phyloP scores from a whole-genome alignment of 2,329 filamentous ascomycete species.

The Tolypocladium nubicola region DNA sequence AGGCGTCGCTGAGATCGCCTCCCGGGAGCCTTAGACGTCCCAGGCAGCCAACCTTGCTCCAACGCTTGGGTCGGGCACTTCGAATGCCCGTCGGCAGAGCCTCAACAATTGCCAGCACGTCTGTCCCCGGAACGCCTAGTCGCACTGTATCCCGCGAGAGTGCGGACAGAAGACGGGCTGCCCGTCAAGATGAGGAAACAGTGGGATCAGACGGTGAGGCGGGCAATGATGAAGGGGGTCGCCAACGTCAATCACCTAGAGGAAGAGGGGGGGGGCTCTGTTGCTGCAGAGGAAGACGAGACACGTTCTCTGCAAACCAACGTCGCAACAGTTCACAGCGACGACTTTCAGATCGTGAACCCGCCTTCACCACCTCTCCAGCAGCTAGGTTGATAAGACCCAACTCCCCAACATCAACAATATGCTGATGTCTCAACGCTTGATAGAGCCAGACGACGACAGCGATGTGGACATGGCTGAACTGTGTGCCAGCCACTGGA shows the following conservation, averaged over 20 bases:
- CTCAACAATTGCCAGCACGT: slow-evolving; percentile 23
- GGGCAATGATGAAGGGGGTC: background rate
- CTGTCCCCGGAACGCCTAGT: slow-evolving; percentile 7
- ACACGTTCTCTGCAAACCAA: slow-evolving; percentile 14
- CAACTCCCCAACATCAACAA: background rate
- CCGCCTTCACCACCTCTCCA: background rate
- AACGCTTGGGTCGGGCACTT: slow-evolving; percentile 15
- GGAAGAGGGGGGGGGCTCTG: background rate
- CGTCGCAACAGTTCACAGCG: slow-evolving; percentile 24
- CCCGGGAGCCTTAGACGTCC: background rate
- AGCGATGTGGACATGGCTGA: background rate
- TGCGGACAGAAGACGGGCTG: background rate
- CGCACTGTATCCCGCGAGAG: background rate
- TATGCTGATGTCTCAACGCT: background rate
- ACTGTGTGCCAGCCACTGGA: slow-evolving; percentile 2
- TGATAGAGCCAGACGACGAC: background rate
- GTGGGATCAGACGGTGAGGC: background rate
- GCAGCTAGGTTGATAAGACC: background rate
- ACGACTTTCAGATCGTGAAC: slow-evolving; percentile 18
- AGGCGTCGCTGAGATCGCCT: background rate
- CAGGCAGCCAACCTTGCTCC: slow-evolving; percentile 14
- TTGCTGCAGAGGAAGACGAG: background rate
- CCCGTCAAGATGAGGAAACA: background rate
- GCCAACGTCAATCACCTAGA: background rate
- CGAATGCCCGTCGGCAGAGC: slow-evolving; percentile 20